These are phyloP conservation scores for Paradendryphiella salina DNA, from an alignment of 2,329 filamentous ascomycete genomes.

Conservation along the genomic window DNA sequence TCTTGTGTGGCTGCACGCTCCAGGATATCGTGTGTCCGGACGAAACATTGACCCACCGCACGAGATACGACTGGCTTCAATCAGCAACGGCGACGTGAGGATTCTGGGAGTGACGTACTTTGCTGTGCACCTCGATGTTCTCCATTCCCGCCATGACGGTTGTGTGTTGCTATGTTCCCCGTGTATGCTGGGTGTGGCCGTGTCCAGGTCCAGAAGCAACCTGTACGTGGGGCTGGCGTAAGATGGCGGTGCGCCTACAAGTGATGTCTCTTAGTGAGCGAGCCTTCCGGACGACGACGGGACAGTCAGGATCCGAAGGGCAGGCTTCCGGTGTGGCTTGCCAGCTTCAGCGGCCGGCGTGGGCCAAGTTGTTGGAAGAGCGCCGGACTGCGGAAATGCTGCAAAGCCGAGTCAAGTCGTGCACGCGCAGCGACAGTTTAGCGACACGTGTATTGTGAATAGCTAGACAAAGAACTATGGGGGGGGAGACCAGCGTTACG, in stretches of 20 bases:
- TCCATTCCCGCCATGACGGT: conserved; percentile 85
- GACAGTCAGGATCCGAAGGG: background rate
- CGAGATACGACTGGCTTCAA: conserved; percentile 80
- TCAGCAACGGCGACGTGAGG: conserved; percentile 16
- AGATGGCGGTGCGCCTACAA: background rate
- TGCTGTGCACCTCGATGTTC: conserved; percentile 95
- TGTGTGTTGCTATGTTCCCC: background rate
- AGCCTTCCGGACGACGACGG: conserved; percentile 5
- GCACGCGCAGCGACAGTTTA: background rate
- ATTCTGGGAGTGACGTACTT: conserved; percentile 60
- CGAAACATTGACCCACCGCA: conserved; percentile 93
- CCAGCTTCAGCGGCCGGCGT: conserved; percentile 2
- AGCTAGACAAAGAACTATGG: background rate
- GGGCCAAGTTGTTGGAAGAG: background rate
- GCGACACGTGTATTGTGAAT: background rate
- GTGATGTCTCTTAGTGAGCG: conserved; percentile 1
- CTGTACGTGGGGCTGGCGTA: conserved; percentile 9
- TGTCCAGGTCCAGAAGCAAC: background rate
- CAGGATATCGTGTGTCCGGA: conserved; percentile 92
- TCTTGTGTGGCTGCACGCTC: conserved; percentile 97
- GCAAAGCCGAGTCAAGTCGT: background rate
- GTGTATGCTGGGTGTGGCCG: background rate
- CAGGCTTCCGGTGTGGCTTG: background rate
- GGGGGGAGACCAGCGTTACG: background rate
- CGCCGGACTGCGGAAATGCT: conserved; percentile 3